A percentile compares a stretch with the other conserved stretches of the same genome.
Evolutionary conservation across 345 rosid genomes (phyloP).

Genomic region (Eucalyptus dawsonii): DNA sequence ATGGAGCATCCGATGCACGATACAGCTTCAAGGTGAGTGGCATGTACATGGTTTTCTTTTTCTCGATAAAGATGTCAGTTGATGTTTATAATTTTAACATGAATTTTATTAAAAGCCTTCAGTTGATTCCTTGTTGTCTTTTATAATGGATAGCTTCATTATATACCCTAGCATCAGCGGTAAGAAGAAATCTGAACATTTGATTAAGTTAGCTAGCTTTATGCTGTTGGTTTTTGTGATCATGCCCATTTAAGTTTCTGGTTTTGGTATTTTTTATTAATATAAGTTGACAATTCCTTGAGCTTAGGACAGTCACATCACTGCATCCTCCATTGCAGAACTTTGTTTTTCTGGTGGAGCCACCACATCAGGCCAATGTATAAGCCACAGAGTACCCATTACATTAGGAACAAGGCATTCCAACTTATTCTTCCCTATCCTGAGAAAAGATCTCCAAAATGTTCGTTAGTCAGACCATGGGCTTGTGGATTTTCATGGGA

Average conservation of each 20-base stretch:
- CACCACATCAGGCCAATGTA: background rate
- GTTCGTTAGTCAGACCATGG: background rate
- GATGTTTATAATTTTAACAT: background rate
- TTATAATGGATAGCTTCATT: background rate
- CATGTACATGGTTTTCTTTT: background rate
- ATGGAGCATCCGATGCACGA: constrained; percentile 6
- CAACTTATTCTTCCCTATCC: background rate
- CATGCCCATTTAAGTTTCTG: background rate
- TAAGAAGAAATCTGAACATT: background rate
- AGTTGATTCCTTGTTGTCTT: background rate
- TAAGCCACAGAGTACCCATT: background rate
- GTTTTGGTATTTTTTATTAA: background rate
- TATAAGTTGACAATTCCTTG: background rate
- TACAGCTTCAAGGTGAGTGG: background rate
- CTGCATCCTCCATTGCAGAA: background rate
- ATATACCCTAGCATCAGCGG: background rate
- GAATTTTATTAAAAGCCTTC: background rate
- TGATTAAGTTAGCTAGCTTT: background rate
- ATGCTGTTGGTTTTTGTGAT: background rate
- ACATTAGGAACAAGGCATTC: background rate
- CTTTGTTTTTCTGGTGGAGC: background rate
- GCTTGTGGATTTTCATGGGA: background rate
- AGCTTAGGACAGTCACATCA: background rate
- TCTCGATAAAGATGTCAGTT: background rate
- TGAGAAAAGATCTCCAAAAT: background rate